These are phyloP conservation scores for Lipomyces spencermartinsiae DNA, from an alignment of 805 yeast species.

Conservation along the genomic window DNA sequence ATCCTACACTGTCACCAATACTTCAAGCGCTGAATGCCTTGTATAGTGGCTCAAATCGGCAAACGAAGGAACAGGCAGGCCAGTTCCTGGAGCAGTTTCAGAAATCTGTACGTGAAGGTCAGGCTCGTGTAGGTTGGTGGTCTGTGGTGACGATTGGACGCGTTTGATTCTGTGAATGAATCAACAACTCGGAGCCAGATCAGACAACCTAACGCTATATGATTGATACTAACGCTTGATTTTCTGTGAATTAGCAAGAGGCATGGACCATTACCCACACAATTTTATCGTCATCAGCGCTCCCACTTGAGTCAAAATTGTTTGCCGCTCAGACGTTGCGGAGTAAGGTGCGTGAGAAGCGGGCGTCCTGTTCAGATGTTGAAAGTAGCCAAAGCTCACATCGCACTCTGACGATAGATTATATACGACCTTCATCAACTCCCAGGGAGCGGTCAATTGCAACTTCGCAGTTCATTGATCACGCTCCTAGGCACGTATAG, in stretches of 20 bases:
- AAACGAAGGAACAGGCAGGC: slow-evolving; percentile 54
- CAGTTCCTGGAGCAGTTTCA: slow-evolving; percentile 79
- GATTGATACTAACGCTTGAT: not conserved
- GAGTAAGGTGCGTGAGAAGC: slow-evolving; percentile 54
- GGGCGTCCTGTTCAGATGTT: not conserved
- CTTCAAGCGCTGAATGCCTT: slow-evolving; percentile 53
- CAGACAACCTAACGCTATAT: not conserved
- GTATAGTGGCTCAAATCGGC: slow-evolving; percentile 53
- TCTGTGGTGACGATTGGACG: not conserved
- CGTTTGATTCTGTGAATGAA: not conserved
- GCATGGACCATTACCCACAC: slow-evolving; percentile 80
- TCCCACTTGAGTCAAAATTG: slow-evolving; percentile 64
- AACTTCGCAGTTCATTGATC: slow-evolving; percentile 73
- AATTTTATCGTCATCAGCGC: slow-evolving; percentile 39
- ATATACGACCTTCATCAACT: slow-evolving; percentile 85
- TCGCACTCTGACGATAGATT: slow-evolving; percentile 47
- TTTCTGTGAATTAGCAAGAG: slow-evolving; percentile 40
- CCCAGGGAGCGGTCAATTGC: slow-evolving; percentile 60
- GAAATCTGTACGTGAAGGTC: slow-evolving; percentile 52
- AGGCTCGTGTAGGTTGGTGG: not conserved
- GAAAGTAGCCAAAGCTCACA: not conserved
- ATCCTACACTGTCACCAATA: slow-evolving; percentile 30
- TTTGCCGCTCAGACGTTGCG: slow-evolving; percentile 93
- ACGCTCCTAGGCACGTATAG: slow-evolving; percentile 59
- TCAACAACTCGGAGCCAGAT: not conserved